Evolutionary conservation across 148 eudicot genomes (phyloP).

Genomic region (Fagopyrum esculentum): DNA sequence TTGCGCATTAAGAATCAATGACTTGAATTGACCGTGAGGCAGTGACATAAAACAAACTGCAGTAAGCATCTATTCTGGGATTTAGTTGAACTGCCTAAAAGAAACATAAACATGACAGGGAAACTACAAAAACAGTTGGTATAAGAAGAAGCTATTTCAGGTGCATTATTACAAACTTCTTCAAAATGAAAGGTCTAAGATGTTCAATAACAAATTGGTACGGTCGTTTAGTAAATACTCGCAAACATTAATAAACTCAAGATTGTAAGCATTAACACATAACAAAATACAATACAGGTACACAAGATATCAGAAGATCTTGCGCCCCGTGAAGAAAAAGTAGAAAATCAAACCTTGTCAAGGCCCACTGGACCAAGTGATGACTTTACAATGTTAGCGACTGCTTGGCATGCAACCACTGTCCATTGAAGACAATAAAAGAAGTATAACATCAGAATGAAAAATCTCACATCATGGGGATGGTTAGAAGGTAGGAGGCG

Average conservation of each 20-base stretch:
- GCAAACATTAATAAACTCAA: background rate
- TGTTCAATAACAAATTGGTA: too few relatives aligned
- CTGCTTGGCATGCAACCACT: conserved; percentile 92
- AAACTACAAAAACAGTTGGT: background rate
- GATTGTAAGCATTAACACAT: background rate
- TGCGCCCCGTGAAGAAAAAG: background rate
- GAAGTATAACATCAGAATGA: background rate
- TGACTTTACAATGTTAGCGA: conserved; percentile 85
- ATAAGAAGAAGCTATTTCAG: background rate
- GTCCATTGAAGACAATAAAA: conserved; percentile 18
- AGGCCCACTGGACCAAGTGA: conserved; percentile 98
- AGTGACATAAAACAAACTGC: too few relatives aligned
- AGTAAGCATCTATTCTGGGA: too few relatives aligned
- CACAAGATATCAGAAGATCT: background rate
- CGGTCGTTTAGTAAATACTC: background rate
- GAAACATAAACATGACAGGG: too few relatives aligned
- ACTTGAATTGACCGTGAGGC: too few relatives aligned
- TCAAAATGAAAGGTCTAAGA: too few relatives aligned
- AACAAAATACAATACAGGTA: background rate
- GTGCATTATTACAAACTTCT: background rate
- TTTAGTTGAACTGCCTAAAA: too few relatives aligned
- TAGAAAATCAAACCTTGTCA: conserved; percentile 57
- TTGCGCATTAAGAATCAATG: too few relatives aligned
- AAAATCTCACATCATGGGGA: background rate
- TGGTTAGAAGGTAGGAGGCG: background rate